Percentiles rank a stretch among this genome's conserved stretches.
These are phyloP conservation scores for Fistulinella prunicolor DNA, from an alignment of 768 basidiomycete species.

Conservation along the genomic window DNA sequence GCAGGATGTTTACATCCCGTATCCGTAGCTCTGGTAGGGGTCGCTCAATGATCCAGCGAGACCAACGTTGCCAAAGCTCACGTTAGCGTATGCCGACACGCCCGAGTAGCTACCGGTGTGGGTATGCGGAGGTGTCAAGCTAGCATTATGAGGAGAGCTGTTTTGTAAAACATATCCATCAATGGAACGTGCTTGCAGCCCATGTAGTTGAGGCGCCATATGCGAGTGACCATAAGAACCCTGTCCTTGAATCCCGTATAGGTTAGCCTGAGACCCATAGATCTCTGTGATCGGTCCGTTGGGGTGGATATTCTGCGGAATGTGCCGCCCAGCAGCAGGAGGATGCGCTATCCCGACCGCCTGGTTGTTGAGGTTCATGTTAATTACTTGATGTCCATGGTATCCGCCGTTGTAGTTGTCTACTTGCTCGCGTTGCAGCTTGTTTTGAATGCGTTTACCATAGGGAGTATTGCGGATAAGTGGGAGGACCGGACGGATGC, in stretches of 20 bases:
- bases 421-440: conserved; percentile 91
- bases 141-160: conserved; percentile 63
- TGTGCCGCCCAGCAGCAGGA: conserved; percentile 51
- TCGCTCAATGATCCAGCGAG: conserved; percentile 59
- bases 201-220: conserved; percentile 52
- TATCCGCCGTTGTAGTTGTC: conserved; percentile 59
- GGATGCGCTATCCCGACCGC: conserved; percentile 45
- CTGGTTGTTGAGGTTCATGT: conserved; percentile 53
- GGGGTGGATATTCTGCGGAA: conserved; percentile 51
- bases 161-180: conserved; percentile 81
- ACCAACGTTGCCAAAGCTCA: conserved; percentile 48
- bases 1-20: conserved; percentile 63
- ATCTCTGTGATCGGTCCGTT: conserved; percentile 59
- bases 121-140: conserved; percentile 54
- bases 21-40: conserved; percentile 78
- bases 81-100: conserved; percentile 50
- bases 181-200: conserved; percentile 67
- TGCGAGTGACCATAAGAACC: conserved; percentile 59
- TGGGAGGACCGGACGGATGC: conserved; percentile 97
- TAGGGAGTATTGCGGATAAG: conserved; percentile 99
- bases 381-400: conserved; percentile 60
- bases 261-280: conserved; percentile 57
- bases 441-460: conserved; percentile 98
- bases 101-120: conserved; percentile 56
- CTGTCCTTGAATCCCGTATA: conserved; percentile 60